These are phyloP conservation scores for Aspergillus pseudoterreus DNA, from an alignment of 2,329 filamentous ascomycete genomes.

Conservation along the genomic window DNA sequence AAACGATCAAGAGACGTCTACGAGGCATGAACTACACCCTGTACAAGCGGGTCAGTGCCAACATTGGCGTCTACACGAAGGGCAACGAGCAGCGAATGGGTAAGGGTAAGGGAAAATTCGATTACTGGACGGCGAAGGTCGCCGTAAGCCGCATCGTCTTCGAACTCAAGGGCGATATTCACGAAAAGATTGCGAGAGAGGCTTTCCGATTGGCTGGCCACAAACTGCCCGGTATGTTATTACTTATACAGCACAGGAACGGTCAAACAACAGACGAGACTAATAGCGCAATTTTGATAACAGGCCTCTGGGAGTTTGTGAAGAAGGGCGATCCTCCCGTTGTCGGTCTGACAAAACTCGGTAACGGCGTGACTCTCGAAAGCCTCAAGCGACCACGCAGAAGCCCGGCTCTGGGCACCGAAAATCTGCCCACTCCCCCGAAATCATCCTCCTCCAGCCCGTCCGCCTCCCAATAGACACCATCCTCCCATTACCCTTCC, in stretches of 20 bases:
- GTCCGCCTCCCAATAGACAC: constrained; percentile 32
- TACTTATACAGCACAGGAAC: constrained; percentile 4
- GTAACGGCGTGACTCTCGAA: constrained; percentile 74
- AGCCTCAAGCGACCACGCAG: constrained; percentile 77
- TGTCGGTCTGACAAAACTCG: constrained; percentile 88
- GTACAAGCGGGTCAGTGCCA: constrained; percentile 86
- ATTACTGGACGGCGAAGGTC: constrained; percentile 90
- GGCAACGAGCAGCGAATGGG: constrained; percentile 99
- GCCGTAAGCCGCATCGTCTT: constrained; percentile 89
- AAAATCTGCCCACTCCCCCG: constrained; percentile 26
- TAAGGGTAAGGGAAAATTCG: constrained; percentile 96
- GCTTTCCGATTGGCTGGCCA: constrained; percentile 91
- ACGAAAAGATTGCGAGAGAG: constrained; percentile 92
- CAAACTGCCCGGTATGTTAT: constrained; percentile 77
- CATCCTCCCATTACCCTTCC: constrained; percentile 1
- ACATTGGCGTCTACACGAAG: constrained; percentile 90
- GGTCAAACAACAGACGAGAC: constrained; percentile 6
- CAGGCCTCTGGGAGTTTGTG: constrained; percentile 76
- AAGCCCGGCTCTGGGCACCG: constrained; percentile 50
- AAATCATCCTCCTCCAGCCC: constrained; percentile 34
- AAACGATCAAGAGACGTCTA: constrained; percentile 84
- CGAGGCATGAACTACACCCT: constrained; percentile 88
- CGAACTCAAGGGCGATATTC: constrained; percentile 84
- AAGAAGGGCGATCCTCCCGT: constrained; percentile 85
- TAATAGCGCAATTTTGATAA: constrained; percentile 15